Conservation (phyloP, 768 basidiomycete genomes). For the Mycena crocata region DNA sequence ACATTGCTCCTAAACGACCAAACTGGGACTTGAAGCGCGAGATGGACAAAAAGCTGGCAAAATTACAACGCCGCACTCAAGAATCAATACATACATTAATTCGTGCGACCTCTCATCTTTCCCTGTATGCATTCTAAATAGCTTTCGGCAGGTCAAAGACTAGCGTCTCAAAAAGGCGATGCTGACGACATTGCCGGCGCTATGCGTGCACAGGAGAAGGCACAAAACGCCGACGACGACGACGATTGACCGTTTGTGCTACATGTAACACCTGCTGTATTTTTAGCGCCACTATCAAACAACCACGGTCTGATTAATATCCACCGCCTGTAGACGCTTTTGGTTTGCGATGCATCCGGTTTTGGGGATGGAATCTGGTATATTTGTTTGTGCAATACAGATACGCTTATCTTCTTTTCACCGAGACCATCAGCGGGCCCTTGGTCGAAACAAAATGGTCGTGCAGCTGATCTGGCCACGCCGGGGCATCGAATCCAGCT, state of each 20-base stretch:
- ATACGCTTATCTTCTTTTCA: not conserved
- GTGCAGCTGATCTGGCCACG: slow-evolving; percentile 42
- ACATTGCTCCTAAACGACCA: slow-evolving; percentile 96
- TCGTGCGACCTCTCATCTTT: slow-evolving; percentile 63
- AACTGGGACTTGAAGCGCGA: slow-evolving; percentile 98
- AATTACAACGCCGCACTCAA: slow-evolving; percentile 91
- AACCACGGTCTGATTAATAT: no score
- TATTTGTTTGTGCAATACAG: no score
- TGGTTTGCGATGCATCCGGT: no score
- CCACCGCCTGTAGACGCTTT: no score
- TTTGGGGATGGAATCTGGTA: no score
- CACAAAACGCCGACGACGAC: slow-evolving; percentile 66
- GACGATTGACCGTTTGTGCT: slow-evolving; percentile 58
- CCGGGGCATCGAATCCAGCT: slow-evolving; percentile 43
- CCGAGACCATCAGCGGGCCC: not conserved
- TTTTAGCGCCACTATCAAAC: slow-evolving; percentile 15
- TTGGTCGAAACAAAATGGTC: slow-evolving; percentile 5
- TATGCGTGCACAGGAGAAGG: slow-evolving; percentile 80
- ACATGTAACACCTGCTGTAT: slow-evolving; percentile 28
- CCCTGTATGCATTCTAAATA: not conserved
- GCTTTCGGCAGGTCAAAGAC: slow-evolving; percentile 70
- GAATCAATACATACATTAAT: slow-evolving; percentile 94
- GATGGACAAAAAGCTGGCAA: slow-evolving; percentile 89
- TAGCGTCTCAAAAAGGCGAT: slow-evolving; percentile 82
- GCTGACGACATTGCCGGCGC: slow-evolving; percentile 85